Base-by-base conservation (phyloP, 2,329 filamentous ascomycete genomes). In the Catunica adiposa region DNA sequence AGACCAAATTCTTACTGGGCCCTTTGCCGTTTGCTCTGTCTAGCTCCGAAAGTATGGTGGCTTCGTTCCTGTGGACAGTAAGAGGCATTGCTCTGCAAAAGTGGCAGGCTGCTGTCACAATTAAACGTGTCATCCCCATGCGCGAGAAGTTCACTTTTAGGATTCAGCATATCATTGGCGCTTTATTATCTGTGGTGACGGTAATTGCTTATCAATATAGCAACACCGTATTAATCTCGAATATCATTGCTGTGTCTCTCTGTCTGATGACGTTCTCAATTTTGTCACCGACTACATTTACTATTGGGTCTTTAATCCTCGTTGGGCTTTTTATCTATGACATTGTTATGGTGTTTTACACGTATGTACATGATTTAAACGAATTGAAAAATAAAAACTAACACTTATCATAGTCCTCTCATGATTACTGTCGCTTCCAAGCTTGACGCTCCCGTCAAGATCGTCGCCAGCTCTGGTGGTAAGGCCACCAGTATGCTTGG, bases 361-460 rank as follows among this genome's bases (percentile, higher is more conserved):
- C 85, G 71, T 82, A 65, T 68, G 78, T 73, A 22, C 14, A 7
- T 5, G n/a, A 4, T 7, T n/a, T n/a, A 1, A 48, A 8, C 38
- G 9, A n/a, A n/a, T n/a, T n/a, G n/a, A n/a, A n/a, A n/a, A n/a
- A n/a, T 31, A 8, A 15, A 37, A 23, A 14, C 62, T 66, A 60
- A 67, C 60, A 11, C 54, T 22, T 11, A 3, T 4, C 22, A 1
- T 57, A 84, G 80, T 0, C 86, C 86, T 0, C 82, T 86, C 65
- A 92, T 92, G 86, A 74, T 89, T 5, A 86, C 84, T 0, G 86
- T 98, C 7, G 92, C 90, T 11, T 94, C 84, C 6, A 84, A 83
- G 42, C 73, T 98, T 25, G 90, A 98, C 61, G 86, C 90, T 0
- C 92, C 90, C 0, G 92, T 96, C 66, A 97, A 96, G 66, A 78